A percentile compares a stretch with the other conserved stretches of the same genome.
Conservation (phyloP, 768 basidiomycete genomes). For the Mycena epipterygia region DNA sequence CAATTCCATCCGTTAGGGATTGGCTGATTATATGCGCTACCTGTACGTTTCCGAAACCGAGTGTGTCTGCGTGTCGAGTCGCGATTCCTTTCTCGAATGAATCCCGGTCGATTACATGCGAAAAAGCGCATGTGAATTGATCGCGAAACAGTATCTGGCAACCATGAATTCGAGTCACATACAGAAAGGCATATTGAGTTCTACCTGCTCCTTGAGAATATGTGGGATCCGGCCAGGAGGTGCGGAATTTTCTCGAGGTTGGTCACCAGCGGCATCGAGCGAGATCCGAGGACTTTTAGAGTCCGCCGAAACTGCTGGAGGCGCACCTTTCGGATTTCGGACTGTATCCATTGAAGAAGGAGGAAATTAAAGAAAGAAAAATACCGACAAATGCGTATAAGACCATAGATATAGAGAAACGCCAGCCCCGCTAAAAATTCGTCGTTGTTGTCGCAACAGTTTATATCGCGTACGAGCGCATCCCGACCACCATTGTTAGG, state of each 20-base stretch:
- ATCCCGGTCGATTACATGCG: too few species aligned
- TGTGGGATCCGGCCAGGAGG: neutral
- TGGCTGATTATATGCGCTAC: slow-evolving; percentile 1
- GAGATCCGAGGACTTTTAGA: neutral
- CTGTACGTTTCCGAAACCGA: neutral
- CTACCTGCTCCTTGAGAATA: neutral
- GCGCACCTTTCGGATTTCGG: neutral
- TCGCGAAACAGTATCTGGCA: too few species aligned
- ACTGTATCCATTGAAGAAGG: neutral
- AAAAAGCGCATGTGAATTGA: too few species aligned
- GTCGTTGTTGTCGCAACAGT: neutral
- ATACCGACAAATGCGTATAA: neutral
- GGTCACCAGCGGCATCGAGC: neutral
- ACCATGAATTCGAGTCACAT: too few species aligned
- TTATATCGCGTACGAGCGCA: neutral
- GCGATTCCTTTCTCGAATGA: too few species aligned
- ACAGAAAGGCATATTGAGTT: too few species aligned
- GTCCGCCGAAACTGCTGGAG: neutral
- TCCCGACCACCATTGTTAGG: neutral
- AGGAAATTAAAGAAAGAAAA: neutral
- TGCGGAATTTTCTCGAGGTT: neutral
- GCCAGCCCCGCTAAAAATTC: slow-evolving; percentile 6
- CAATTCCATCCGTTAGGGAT: neutral
- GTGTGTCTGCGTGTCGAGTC: too few species aligned
- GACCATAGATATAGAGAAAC: slow-evolving; percentile 10